Evolutionary conservation across 768 basidiomycete species (phyloP), one percentile per base, ranked within the genome.

Genomic region (Phlebiopsis flavidoalba): DNA sequence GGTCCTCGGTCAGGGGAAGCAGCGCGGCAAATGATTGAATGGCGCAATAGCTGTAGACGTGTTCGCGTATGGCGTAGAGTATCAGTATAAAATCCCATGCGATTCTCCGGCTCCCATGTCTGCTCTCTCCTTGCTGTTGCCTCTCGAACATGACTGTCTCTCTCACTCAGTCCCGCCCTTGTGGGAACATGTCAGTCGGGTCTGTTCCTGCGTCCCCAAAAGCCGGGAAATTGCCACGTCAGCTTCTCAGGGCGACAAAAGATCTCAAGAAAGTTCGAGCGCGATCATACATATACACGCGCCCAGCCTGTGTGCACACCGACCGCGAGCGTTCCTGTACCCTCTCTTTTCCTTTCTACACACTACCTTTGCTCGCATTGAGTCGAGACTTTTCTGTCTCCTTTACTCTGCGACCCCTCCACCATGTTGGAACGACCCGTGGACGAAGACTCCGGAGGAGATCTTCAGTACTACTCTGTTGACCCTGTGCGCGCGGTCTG

Each of bases 391-490:
- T 10, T 53, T 31, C 26, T 55, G 52, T 33, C 35, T 47, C 55
- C 53, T 22, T 31, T 19, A 46, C 35, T 24, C 56, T 17, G 26
- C 59, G 40, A 68, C 84, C 5, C 31, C 55, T 21, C 35, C 57
- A 50, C 49, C 37, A 63, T 63, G 63, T 57, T 91, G 80, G 86
- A n/a, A 91, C 62, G 74, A 77, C 60, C 91, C 93, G 51, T 97
- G 94, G 94, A 87, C 91, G 52, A 79, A 79, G 66, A 76, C 85
- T 47, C 82, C 88, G 8, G 71, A 83, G 56, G 83, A 89, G 56
- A 80, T 93, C 57, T 78, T 94, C 83, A 84, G 63, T 83, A 89
- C 74, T 96, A 86, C 72, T 72, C 77, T 35, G 91, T 93, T 37
- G 81, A 91, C 67, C 69, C 80, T 10, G n/a, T n/a, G 70, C 73